Conservation (phyloP, 192 early-diverging fungal species). For the Polychytrium aggregatum region DNA sequence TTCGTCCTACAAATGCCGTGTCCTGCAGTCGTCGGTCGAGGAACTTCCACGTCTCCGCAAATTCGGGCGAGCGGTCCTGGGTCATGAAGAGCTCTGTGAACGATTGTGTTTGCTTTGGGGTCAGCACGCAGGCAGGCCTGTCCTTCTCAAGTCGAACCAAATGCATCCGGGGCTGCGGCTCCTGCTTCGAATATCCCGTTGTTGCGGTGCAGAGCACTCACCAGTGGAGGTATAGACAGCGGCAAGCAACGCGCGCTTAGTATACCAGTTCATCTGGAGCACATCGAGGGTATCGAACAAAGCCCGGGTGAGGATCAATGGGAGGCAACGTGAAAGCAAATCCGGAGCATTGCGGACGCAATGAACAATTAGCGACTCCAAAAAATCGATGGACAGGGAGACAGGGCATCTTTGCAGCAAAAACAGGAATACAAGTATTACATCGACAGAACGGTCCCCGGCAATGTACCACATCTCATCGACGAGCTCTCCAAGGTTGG, state of each 20-base stretch:
- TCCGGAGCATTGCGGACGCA: no score
- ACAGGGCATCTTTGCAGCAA: no score
- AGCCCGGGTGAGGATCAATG: no score
- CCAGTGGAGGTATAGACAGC: constrained; percentile 72
- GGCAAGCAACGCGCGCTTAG: constrained; percentile 66
- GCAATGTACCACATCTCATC: constrained; percentile 85
- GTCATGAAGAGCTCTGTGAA: constrained; percentile 79
- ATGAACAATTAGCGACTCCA: no score
- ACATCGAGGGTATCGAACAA: no score
- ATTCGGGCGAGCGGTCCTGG: constrained; percentile 68
- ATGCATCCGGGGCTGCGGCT: no score
- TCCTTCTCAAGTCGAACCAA: no score
- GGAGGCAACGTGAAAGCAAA: no score
- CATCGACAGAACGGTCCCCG: constrained; percentile 69
- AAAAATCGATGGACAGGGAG: no score
- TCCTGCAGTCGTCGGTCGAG: constrained; percentile 69
- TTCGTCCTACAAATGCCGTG: constrained; percentile 44
- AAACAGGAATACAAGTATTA: constrained; percentile 19
- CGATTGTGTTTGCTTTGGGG: no score
- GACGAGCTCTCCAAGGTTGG: constrained; percentile 55
- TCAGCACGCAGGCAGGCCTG: constrained; percentile 3
- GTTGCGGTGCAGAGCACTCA: no score
- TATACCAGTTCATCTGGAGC: constrained; percentile 87
- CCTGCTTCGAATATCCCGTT: no score
- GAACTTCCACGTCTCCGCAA: constrained; percentile 62